Evolutionary conservation across 2,329 filamentous ascomycete species (phyloP), one percentile per base, ranked within the genome.

Genomic region (Aspergillus amoenus): DNA sequence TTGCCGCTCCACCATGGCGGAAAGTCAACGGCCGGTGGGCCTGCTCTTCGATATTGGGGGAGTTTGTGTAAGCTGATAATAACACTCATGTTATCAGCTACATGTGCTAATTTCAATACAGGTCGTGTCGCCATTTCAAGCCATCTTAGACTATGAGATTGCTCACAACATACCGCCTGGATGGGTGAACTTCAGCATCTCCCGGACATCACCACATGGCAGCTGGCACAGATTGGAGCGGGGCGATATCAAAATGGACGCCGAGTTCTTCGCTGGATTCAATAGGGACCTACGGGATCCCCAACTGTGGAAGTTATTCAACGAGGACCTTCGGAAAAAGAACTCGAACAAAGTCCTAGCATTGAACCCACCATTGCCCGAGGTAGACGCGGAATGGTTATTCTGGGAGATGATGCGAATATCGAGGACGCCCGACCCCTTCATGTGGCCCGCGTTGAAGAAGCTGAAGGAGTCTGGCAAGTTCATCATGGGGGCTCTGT

Each of bases 31-130:
- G 55, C 89, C 90, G 30, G 89, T 89, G 66, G 90, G 90, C 55
- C 78, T 95, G 32, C 81, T 99, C 21, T 97, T 97, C 73, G 94
- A 99, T 76, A 94, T 99, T 65, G 94, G 94, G 40, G 94, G 94
- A 61, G 94, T 99, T 66, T 95, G 91, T 82, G 93, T 96, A 88
- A 81, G 91, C 27, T 34, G 52, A 43, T 45, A n/a, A 27, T 8
- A 22, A 13, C 24, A 21, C 37, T 49, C 48, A 24, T 24, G 40
- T 2, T 34, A 12, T 18, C 34, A 12, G 32, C 34, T 24, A 15
- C 21, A 46, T 41, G 24, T 5, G 24, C 30, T 47, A 24, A 49
- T 59, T 68, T 66, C 41, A 22, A 22, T 32, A 6, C 63, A 96
- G 93, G 91, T 97, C 54, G 80, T 89, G 22, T 97, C 92, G 1